Conservation (phyloP, 495 filamentous ascomycete species). For the Lindgomyces ingoldianus region DNA sequence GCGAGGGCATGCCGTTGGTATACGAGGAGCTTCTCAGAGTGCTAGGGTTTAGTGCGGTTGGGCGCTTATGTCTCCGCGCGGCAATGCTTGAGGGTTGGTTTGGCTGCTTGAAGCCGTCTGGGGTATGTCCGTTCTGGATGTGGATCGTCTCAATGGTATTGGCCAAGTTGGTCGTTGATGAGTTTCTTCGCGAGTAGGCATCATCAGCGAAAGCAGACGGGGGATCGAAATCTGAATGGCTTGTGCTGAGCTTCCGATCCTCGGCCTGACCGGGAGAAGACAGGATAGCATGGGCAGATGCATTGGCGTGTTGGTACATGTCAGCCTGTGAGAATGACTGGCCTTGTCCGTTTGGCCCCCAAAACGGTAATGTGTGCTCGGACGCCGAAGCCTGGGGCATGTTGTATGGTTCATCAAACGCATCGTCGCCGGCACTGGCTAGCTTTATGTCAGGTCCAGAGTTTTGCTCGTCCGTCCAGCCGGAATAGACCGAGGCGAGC, state of each 20-base stretch:
- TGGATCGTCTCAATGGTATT: slow-evolving; percentile 32
- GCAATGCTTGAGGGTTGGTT: slow-evolving; percentile 42
- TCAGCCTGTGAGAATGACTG: slow-evolving; percentile 30
- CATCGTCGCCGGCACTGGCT: slow-evolving; percentile 22
- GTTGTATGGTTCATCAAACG: slow-evolving; percentile 23
- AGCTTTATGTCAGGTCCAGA: slow-evolving; percentile 16
- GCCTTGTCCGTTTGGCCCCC: slow-evolving; percentile 17
- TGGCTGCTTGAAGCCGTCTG: slow-evolving; percentile 41
- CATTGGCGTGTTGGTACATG: slow-evolving; percentile 34
- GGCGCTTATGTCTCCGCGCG: slow-evolving; percentile 42
- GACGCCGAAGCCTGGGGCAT: slow-evolving; percentile 31
- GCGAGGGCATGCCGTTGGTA: slow-evolving; percentile 40
- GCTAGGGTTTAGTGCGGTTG: slow-evolving; percentile 39
- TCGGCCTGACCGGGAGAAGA: slow-evolving; percentile 29
- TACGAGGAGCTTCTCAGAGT: slow-evolving; percentile 47
- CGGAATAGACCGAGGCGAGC: slow-evolving; percentile 30
- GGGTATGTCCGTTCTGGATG: slow-evolving; percentile 30
- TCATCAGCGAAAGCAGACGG: slow-evolving; percentile 22
- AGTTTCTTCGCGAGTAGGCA: slow-evolving; percentile 34
- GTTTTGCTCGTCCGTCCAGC: slow-evolving; percentile 34
- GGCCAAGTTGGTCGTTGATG: slow-evolving; percentile 37
- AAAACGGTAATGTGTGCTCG: slow-evolving; percentile 25
- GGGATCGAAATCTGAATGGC: slow-evolving; percentile 21
- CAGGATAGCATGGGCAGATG: slow-evolving; percentile 31
- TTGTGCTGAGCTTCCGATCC: slow-evolving; percentile 20